phyloP scores from a whole-genome alignment of 2,329 filamentous ascomycete species.

The Xylariales sp. region DNA sequence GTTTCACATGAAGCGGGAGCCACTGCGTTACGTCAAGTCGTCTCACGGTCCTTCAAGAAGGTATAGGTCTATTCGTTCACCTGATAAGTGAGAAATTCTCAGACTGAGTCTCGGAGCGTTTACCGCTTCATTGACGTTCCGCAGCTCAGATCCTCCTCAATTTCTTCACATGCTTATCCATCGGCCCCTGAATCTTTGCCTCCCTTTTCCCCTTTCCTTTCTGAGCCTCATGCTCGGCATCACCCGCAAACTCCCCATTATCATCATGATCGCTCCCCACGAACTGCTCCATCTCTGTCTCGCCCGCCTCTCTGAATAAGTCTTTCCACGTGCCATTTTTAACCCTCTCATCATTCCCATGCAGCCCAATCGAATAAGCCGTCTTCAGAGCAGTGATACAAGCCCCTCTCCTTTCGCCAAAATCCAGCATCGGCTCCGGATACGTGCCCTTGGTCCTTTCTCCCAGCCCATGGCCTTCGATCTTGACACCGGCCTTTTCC shows the following conservation, averaged over 20 bases:
- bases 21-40: too few relatives aligned
- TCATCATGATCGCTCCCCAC: slow-evolving; percentile 29
- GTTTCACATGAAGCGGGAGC: too few relatives aligned
- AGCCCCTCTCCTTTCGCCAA: slow-evolving; percentile 52
- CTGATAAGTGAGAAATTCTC: too few relatives aligned
- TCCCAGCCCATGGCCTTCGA: slow-evolving; percentile 45
- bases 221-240: slow-evolving; percentile 15
- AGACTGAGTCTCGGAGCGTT: too few relatives aligned
- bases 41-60: too few relatives aligned
- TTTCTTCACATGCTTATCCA: slow-evolving; percentile 29
- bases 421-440: slow-evolving; percentile 76
- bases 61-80: too few relatives aligned
- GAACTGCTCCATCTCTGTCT: slow-evolving; percentile 36
- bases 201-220: slow-evolving; percentile 13
- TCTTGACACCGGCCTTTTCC: slow-evolving; percentile 58
- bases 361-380: slow-evolving; percentile 60
- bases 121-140: too few relatives aligned
- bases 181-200: slow-evolving; percentile 21
- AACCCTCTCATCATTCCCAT: slow-evolving; percentile 59
- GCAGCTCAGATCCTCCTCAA: too few relatives aligned
- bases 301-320: slow-evolving; percentile 36
- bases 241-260: slow-evolving; percentile 25
- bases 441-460: slow-evolving; percentile 48
- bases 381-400: slow-evolving; percentile 67
- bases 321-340: slow-evolving; percentile 54